A percentile compares a stretch with the other conserved stretches of the same genome.
These are phyloP conservation scores for Leavenworthia alabamica DNA, from an alignment of 345 rosid genomes.

Conservation along the genomic window DNA sequence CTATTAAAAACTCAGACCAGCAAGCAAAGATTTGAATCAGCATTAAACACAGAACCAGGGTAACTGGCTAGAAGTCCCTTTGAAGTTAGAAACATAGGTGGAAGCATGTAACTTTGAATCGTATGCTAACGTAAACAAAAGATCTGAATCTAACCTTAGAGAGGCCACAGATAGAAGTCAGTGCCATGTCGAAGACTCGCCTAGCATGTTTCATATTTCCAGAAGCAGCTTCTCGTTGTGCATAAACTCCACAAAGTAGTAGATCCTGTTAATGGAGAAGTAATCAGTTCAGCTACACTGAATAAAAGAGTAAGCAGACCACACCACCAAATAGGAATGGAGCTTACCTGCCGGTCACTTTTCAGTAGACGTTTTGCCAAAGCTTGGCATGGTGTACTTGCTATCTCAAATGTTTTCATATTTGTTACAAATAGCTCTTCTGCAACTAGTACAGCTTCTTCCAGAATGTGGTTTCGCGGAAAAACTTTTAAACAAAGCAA, in stretches of 20 bases:
- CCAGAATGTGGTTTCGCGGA: constrained; percentile 70
- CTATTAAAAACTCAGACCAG: no score
- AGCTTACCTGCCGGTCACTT: constrained; percentile 79
- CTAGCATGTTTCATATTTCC: constrained; percentile 87
- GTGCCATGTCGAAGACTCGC: constrained; percentile 89
- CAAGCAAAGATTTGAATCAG: neutral
- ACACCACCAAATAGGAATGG: constrained; percentile 13
- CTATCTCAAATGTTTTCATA: constrained; percentile 47
- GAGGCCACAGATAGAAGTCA: constrained; percentile 71
- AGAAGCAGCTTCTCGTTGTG: constrained; percentile 74
- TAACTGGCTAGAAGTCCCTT: neutral
- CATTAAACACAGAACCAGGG: neutral
- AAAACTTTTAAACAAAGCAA: constrained; percentile 68
- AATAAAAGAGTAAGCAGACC: constrained; percentile 39
- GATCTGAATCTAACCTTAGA: constrained; percentile 43
- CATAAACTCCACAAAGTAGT: constrained; percentile 93
- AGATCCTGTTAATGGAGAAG: constrained; percentile 49
- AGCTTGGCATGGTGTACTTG: constrained; percentile 62
- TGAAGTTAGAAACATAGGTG: neutral
- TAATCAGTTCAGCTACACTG: neutral
- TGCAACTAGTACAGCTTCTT: constrained; percentile 84
- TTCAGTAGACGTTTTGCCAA: constrained; percentile 86
- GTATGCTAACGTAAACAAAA: constrained; percentile 12
- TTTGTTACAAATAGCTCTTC: constrained; percentile 66
- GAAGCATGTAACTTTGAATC: neutral